Base-by-base conservation (phyloP, 2,329 filamentous ascomycete genomes). In the Aspergillus sp. region DNA sequence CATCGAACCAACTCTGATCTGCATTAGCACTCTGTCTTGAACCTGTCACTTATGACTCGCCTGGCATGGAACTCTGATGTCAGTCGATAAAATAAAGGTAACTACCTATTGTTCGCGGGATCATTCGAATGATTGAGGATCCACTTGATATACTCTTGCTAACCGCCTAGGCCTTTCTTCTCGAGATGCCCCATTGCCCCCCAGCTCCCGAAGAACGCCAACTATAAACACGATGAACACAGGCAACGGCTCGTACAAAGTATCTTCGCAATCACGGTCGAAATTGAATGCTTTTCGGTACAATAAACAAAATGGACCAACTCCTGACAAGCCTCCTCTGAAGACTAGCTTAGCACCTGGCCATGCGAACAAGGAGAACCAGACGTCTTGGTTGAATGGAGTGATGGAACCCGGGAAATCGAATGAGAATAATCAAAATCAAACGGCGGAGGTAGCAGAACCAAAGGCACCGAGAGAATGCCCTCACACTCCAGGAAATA, bases 401-500 rank as follows among this genome's bases (percentile, higher is more conserved):
- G 75, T 73, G 42, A 62, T 68, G 42, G 68, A 69, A 51, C 58
- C 66, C 62, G 64, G 65, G 23, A 64, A 68, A 41, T 62, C 65
- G 19, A 64, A 66, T 21, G 23, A 57, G 17, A 59, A 54, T 15
- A 67, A 67, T 58, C 59, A 54, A 51, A 59, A 71, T 50, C 54
- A 61, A 44, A 65, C 61, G 13, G 60, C 57, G 15, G 63, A 70
- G 39, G 53, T 59, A 19, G 62, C 67, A 49, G 73, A 77, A 41
- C 8, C 61, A 7, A 75, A 71, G 44, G 62, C 62, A 1, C 56
- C 60, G 53, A 76, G 73, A 54, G 75, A 77, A 60, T 78, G 77
- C 53, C 86, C 86, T 2, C 85, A 84, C 42, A 88, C 86, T 13
- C 85, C 86, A 2, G 82, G 81, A 23, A 83, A 85, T 47, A 77